These are phyloP conservation scores for Saksenaea vasiformis DNA, from an alignment of 371 early-diverging fungal species.

Conservation along the genomic window DNA sequence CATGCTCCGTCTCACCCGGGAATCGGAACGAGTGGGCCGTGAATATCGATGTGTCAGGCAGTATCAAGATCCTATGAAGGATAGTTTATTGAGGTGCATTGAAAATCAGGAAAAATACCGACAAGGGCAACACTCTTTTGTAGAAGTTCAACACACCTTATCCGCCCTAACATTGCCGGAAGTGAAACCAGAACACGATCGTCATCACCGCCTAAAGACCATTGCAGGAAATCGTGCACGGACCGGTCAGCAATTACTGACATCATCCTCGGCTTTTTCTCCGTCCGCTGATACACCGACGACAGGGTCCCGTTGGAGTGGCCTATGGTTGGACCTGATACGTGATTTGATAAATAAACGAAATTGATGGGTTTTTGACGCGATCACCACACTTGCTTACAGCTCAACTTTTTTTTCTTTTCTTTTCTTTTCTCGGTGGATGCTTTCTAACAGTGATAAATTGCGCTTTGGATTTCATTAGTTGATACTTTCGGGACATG, in stretches of 20 bases:
- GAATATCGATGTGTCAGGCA: conserved; percentile 38
- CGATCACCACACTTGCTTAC: too few species aligned
- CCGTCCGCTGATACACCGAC: background rate
- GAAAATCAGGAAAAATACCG: background rate
- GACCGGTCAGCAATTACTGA: background rate
- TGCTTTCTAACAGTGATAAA: too few species aligned
- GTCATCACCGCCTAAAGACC: background rate
- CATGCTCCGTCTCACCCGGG: conserved; percentile 48
- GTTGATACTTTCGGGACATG: too few species aligned
- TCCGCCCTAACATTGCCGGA: background rate
- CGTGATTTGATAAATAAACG: background rate
- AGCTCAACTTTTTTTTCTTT: background rate
- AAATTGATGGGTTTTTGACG: too few species aligned
- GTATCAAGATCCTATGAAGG: conserved; percentile 40
- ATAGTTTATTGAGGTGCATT: conserved; percentile 25
- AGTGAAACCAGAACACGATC: background rate
- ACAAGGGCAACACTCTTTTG: background rate
- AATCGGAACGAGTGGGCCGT: conserved; percentile 45
- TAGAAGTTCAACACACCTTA: background rate
- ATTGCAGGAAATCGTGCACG: conserved; percentile 1
- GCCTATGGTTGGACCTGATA: background rate
- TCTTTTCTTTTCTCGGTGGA: too few species aligned
- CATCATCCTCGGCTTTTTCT: background rate
- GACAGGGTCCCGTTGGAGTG: background rate
- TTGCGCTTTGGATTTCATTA: too few species aligned